phyloP scores from a whole-genome alignment of 345 rosid species.

The Hibiscus mutabilis region DNA sequence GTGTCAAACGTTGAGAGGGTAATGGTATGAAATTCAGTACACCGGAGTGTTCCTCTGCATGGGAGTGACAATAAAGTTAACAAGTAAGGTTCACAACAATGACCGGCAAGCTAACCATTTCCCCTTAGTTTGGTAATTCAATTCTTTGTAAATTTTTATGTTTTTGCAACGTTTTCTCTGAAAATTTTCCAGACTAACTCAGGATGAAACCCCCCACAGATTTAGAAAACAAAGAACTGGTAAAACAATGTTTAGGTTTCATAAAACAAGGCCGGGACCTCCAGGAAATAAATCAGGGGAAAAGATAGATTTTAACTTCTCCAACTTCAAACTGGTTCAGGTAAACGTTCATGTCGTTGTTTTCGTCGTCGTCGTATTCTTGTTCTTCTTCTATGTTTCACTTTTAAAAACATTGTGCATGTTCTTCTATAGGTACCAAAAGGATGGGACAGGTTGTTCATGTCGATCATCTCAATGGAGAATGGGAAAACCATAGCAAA shows the following conservation, averaged over 20 bases:
- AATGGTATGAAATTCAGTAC: background rate
- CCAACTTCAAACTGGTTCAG: conserved; percentile 42
- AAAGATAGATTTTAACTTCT: conserved; percentile 43
- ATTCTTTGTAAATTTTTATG: background rate
- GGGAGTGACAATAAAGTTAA: conserved; percentile 1
- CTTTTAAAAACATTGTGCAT: background rate
- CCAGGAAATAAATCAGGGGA: conserved; percentile 26
- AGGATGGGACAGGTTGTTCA: conserved; percentile 62
- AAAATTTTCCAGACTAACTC: background rate
- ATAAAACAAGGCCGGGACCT: conserved; percentile 25
- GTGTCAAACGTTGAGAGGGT: background rate
- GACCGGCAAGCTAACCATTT: conserved; percentile 12
- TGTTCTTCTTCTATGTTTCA: background rate
- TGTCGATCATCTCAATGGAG: conserved; percentile 37
- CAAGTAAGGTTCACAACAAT: conserved; percentile 2
- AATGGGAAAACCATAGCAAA: conserved; percentile 45
- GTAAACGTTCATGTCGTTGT: conserved; percentile 13
- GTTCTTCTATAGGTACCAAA: conserved; percentile 40
- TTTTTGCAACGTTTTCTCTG: background rate
- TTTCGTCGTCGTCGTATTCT: background rate
- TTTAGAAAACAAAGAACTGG: background rate
- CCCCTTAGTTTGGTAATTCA: background rate
- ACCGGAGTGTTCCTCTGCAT: background rate
- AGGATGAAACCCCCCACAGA: background rate
- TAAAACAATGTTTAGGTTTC: conserved; percentile 38